A percentile compares a stretch with the other conserved stretches of the same genome.
phyloP scores from a whole-genome alignment of 306 rosid genomes.

The Vigna nakashimae region DNA sequence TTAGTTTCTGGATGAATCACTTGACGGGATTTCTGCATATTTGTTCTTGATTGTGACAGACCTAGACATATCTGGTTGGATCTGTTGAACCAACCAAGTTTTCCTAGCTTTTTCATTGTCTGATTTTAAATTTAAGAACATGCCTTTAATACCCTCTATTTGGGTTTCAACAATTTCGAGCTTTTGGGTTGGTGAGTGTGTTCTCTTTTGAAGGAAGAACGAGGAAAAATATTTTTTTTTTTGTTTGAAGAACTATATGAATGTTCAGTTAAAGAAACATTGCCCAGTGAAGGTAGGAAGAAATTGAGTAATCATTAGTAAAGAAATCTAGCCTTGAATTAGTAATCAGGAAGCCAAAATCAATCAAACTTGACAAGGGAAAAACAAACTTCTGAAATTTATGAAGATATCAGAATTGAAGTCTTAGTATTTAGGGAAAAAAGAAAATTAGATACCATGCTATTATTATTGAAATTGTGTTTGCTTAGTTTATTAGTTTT shows the following conservation, averaged over 20 bases:
- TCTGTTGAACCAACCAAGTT: conserved; percentile 13
- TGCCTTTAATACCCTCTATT: not conserved
- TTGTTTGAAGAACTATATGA: too few relatives aligned
- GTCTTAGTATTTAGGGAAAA: conserved; percentile 4
- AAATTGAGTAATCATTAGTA: conserved; percentile 27
- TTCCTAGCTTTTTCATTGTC: conserved; percentile 21
- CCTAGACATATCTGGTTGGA: conserved; percentile 30
- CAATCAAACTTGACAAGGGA: not conserved
- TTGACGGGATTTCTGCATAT: conserved; percentile 31
- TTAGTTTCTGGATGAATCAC: conserved; percentile 36
- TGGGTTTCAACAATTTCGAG: conserved; percentile 31
- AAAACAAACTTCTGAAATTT: conserved; percentile 20
- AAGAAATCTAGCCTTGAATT: conserved; percentile 23
- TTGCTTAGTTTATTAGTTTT: conserved; percentile 3
- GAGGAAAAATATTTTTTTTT: too few relatives aligned
- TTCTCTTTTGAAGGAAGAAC: conserved; percentile 15
- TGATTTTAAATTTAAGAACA: conserved; percentile 34
- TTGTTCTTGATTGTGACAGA: conserved; percentile 32
- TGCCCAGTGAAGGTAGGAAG: conserved; percentile 25
- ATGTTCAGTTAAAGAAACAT: too few relatives aligned
- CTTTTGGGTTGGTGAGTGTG: conserved; percentile 20
- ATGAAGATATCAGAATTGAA: not conserved
- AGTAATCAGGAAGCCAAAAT: conserved; percentile 14
- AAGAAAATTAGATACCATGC: not conserved
- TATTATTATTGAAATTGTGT: conserved; percentile 22